Conservation (phyloP, 2,329 filamentous ascomycete genomes). For the Byssochlamys sp. region DNA sequence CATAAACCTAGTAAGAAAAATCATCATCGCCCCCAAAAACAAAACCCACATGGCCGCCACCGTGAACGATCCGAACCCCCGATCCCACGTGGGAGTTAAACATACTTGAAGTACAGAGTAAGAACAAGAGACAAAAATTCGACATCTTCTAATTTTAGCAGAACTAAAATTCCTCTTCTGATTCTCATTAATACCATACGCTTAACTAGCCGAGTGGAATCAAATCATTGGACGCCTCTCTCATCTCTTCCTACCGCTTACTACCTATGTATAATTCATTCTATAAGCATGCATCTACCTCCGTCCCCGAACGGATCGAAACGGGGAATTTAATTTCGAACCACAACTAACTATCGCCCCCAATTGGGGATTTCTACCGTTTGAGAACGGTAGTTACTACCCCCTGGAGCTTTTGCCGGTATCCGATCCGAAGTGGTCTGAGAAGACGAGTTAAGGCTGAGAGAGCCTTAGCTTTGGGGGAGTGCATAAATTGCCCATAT, state of each 20-base stretch:
- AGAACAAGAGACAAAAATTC: neutral
- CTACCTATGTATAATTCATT: neutral
- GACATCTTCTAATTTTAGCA: neutral
- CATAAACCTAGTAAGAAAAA: neutral
- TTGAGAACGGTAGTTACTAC: neutral
- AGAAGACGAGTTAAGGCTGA: neutral
- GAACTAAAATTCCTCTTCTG: neutral
- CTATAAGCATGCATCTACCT: neutral
- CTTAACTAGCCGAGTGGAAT: too few species aligned
- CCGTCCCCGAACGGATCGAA: neutral
- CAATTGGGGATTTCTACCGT: neutral
- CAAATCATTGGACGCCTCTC: neutral
- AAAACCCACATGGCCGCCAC: neutral
- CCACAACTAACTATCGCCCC: neutral
- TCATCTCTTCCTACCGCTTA: neutral
- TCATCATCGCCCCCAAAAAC: neutral
- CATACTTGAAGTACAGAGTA: too few species aligned
- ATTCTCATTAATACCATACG: neutral
- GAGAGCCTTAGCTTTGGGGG: neutral
- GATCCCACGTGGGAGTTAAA: neutral
- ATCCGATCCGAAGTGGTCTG: neutral
- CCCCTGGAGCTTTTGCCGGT: neutral
- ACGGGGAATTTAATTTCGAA: neutral
- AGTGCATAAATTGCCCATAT: neutral
- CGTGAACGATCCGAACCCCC: neutral